phyloP scores from a whole-genome alignment of 2,329 filamentous ascomycete genomes.

The Leptographium galeiforme region DNA sequence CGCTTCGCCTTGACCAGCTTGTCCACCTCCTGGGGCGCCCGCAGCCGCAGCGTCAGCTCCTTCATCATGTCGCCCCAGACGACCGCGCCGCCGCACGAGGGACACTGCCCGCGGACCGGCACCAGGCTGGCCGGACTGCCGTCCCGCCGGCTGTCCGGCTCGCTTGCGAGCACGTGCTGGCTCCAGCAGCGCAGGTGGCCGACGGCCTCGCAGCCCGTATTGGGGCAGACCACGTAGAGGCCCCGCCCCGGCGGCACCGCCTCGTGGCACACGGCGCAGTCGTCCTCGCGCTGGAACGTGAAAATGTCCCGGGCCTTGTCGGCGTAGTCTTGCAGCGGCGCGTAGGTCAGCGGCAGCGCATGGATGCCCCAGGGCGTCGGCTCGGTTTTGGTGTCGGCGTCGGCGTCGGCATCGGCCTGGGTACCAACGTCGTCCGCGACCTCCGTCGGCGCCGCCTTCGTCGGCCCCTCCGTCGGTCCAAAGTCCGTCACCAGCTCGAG shows the following conservation, averaged over 20 bases:
- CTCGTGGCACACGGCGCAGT: slow-evolving; percentile 39
- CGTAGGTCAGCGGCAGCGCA: slow-evolving; percentile 41
- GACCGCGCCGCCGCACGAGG: slow-evolving; percentile 48
- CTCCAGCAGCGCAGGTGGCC: slow-evolving; percentile 50
- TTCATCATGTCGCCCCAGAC: slow-evolving; percentile 70
- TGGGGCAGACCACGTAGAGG: slow-evolving; percentile 44
- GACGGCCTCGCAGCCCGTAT: slow-evolving; percentile 37
- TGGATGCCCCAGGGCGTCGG: slow-evolving; percentile 32
- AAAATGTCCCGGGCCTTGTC: slow-evolving; percentile 41
- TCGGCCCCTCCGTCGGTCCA: slow-evolving; percentile 14
- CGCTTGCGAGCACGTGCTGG: slow-evolving; percentile 30
- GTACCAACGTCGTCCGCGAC: neutral
- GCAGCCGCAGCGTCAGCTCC: slow-evolving; percentile 61
- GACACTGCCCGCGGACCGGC: slow-evolving; percentile 58
- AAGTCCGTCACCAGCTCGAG: slow-evolving; percentile 47
- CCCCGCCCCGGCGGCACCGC: slow-evolving; percentile 32
- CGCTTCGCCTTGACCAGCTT: slow-evolving; percentile 44
- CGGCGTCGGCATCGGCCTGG: no score
- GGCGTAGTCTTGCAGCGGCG: slow-evolving; percentile 37
- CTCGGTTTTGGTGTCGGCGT: no score
- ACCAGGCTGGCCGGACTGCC: slow-evolving; percentile 32
- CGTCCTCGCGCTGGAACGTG: slow-evolving; percentile 40
- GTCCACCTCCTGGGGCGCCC: slow-evolving; percentile 57
- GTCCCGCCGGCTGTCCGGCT: slow-evolving; percentile 15
- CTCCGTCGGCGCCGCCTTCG: neutral